Evolutionary conservation across 2,329 filamentous ascomycete genomes (phyloP).

Genomic region (Fusarium brachygibbosum): DNA sequence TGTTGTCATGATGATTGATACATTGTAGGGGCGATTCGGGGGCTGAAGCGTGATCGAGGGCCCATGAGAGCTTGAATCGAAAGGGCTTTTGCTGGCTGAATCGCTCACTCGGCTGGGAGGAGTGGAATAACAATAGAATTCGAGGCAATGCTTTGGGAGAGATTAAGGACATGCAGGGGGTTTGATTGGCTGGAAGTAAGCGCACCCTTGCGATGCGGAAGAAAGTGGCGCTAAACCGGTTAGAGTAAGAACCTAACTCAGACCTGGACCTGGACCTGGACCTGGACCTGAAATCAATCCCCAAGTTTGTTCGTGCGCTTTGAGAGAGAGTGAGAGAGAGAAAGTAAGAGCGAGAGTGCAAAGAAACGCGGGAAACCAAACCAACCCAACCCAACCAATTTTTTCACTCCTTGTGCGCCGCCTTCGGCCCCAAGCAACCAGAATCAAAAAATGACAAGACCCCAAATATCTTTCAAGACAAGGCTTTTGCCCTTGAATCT

Average conservation of each 20-base stretch:
- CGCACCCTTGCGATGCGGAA: conserved; percentile 18
- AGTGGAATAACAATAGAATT: conserved; percentile 34
- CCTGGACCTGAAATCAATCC: conserved; percentile 33
- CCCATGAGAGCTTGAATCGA: conserved; percentile 28
- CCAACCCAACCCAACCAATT: conserved; percentile 52
- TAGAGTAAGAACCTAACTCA: conserved; percentile 25
- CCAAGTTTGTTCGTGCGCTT: conserved; percentile 22
- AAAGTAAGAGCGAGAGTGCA: conserved; percentile 6
- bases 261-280: conserved; percentile 14
- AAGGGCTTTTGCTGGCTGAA: conserved; percentile 37
- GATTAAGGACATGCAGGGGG: conserved; percentile 9
- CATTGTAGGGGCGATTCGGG: conserved; percentile 13
- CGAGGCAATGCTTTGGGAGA: conserved; percentile 33
- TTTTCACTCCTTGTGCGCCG: conserved; percentile 55
- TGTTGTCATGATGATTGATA: conserved; percentile 15
- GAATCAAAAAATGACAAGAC: conserved; percentile 56
- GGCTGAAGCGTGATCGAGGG: conserved; percentile 25
- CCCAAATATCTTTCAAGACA: conserved; percentile 58
- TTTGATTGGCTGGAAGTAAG: conserved; percentile 27
- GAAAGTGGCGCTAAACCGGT: conserved; percentile 33
- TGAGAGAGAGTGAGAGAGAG: not conserved
- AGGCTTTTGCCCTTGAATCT: conserved; percentile 48
- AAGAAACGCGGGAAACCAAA: conserved; percentile 48
- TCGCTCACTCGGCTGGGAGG: conserved; percentile 35
- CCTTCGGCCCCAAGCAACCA: conserved; percentile 56